phyloP scores from a whole-genome alignment of 1,139 yeast species.

The Pichia norvegensis region DNA sequence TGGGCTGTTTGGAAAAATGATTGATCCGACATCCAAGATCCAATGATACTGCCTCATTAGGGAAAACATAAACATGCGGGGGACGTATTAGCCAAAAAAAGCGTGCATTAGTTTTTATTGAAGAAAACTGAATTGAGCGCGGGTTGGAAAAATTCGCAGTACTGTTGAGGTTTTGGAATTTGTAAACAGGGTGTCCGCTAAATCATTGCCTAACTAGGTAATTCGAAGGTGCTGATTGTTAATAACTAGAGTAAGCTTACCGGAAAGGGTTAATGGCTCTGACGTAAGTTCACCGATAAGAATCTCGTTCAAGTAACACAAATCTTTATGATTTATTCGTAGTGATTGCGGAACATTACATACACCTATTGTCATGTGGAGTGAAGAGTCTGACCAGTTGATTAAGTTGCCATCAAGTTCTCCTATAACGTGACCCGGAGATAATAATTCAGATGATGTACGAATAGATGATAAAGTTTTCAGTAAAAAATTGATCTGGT shows the following conservation, averaged over 20 bases:
- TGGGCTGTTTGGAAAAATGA: neutral
- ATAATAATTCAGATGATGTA: neutral
- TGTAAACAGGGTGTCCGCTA: neutral
- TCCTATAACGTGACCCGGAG: constrained; percentile 18
- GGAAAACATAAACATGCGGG: constrained; percentile 8
- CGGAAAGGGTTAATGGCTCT: neutral
- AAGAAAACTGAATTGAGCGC: neutral
- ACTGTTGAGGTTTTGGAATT: no score
- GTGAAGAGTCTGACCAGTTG: constrained; percentile 7
- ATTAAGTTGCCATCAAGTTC: constrained; percentile 15
- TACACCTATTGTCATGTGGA: constrained; percentile 23
- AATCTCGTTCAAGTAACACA: constrained; percentile 6
- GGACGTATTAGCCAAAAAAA: neutral
- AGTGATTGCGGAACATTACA: constrained; percentile 1
- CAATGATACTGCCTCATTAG: constrained; percentile 11
- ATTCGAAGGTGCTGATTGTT: neutral
- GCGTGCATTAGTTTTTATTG: neutral
- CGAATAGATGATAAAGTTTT: constrained; percentile 6
- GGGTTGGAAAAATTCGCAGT: no score
- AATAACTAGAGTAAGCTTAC: neutral
- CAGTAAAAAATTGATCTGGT: neutral
- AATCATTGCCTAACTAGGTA: neutral
- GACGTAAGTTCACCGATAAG: neutral
- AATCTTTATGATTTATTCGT: constrained; percentile 8
- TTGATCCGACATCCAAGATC: neutral